Evolutionary conservation across 306 rosid species (phyloP), one percentile per base, ranked within the genome.

Genomic region (Prunus davidiana): DNA sequence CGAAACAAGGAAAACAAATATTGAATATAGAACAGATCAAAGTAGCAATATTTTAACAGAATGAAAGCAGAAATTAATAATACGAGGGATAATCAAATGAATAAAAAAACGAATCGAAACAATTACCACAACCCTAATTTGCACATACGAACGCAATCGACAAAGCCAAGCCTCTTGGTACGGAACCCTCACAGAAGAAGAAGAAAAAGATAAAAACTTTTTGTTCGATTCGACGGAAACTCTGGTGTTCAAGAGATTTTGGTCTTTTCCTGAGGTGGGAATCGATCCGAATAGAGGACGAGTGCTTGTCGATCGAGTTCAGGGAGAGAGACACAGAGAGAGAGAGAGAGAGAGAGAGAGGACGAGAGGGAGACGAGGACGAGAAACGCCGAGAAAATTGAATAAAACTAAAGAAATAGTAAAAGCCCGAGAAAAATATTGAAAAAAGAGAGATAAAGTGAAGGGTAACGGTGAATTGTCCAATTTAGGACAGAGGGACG

Each of bases 251-350:
- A 45, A 6, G 4, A 2, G 55, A 28, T 12, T 13, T 16, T 19
- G 15, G 52, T 77, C 73, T 74, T 77, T 61, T 63, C 71, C 71
- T 67, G 73, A 57, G 82, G 72, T 54, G 80, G 82, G 82, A 82
- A 81, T 86, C 86, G 87, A 89, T 77, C 85, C 84, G 88, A 74
- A 77, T 77, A 81, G 88, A 79, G 81, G 66, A 64, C 73, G 73
- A 60, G 78, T 22, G 69, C 74, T 88, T 78, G 91, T 73, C 90
- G 98, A 89, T 91, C 90, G 93, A 78, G 91, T 77, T 83, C 72
- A 77, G 78, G 57, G 74, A 79, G 69, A 71, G 28, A 32, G 9
- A 38, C 9, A 38, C 8, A 30, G 80, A 49, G 41, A 55, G 30
- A 22, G 10, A 55, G 74, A 79, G 69, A 74, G 38, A 32, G 41